These are phyloP conservation scores for Venturia aucupariae DNA, from an alignment of 2,329 filamentous ascomycete genomes.

Conservation along the genomic window DNA sequence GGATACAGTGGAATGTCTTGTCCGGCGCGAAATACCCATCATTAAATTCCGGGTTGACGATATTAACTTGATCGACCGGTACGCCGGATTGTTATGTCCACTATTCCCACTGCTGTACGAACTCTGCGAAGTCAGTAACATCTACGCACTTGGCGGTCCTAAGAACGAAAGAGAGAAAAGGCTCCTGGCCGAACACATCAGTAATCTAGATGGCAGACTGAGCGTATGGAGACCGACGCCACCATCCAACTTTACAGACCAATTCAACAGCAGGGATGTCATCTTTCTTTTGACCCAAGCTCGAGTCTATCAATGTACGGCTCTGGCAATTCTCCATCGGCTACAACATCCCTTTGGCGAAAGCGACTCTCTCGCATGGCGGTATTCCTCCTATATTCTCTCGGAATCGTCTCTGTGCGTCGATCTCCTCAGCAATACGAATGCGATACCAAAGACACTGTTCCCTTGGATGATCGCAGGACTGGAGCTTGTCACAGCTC, in stretches of 20 bases:
- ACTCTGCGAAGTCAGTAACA: conserved; percentile 22
- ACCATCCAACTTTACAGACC: conserved; percentile 16
- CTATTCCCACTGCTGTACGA: conserved; percentile 27
- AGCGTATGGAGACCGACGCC: conserved; percentile 14
- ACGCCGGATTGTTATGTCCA: conserved; percentile 23
- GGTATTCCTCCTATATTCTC: background rate
- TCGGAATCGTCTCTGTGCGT: background rate
- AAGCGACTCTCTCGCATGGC: conserved; percentile 18
- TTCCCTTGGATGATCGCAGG: conserved; percentile 9
- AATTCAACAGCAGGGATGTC: conserved; percentile 22
- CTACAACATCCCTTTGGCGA: conserved; percentile 25
- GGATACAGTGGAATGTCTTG: conserved; percentile 25
- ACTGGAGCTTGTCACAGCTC: background rate
- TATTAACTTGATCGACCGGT: conserved; percentile 23
- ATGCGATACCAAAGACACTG: background rate
- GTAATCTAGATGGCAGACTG: conserved; percentile 10
- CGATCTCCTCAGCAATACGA: background rate
- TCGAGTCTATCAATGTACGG: conserved; percentile 23
- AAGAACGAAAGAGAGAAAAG: conserved; percentile 11
- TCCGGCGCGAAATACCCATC: conserved; percentile 25
- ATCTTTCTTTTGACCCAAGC: conserved; percentile 25
- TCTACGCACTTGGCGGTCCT: conserved; percentile 16
- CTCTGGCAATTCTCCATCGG: conserved; percentile 25
- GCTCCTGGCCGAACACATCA: background rate
- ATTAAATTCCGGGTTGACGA: conserved; percentile 20